phyloP scores from a whole-genome alignment of 2,329 filamentous ascomycete genomes.

The Hypoxylon sp. region DNA sequence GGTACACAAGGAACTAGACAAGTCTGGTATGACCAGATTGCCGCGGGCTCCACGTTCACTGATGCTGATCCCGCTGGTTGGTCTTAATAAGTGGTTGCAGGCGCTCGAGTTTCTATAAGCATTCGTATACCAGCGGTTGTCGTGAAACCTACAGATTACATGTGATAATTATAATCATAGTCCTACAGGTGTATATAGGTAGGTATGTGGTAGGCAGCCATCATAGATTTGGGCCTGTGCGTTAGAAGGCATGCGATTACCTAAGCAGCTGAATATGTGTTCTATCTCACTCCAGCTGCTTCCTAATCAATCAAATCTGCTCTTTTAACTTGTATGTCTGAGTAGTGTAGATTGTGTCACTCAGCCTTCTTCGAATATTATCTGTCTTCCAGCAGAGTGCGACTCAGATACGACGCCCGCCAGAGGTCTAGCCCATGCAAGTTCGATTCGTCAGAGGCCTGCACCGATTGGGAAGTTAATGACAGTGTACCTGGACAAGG shows the following conservation, averaged over 20 bases:
- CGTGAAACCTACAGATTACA: background rate
- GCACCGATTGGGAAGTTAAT: no score
- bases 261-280: background rate
- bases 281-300: no score
- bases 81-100: slow-evolving; percentile 7
- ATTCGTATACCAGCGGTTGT: background rate
- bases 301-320: no score
- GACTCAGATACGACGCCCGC: no score
- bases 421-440: no score
- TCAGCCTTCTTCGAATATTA: no score
- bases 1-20: slow-evolving; percentile 61
- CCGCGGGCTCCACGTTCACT: slow-evolving; percentile 58
- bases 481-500: no score
- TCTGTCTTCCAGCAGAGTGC: no score
- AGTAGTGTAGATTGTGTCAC: no score
- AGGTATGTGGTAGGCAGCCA: background rate
- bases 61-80: slow-evolving; percentile 56
- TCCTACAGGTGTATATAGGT: background rate
- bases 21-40: slow-evolving; percentile 67
- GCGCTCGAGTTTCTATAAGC: background rate
- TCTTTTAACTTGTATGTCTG: no score
- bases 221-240: background rate
- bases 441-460: no score
- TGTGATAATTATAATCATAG: background rate
- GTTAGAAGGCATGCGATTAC: background rate